Base-by-base conservation (phyloP, 805 yeast genomes). In the Myxozyma geophila region DNA sequence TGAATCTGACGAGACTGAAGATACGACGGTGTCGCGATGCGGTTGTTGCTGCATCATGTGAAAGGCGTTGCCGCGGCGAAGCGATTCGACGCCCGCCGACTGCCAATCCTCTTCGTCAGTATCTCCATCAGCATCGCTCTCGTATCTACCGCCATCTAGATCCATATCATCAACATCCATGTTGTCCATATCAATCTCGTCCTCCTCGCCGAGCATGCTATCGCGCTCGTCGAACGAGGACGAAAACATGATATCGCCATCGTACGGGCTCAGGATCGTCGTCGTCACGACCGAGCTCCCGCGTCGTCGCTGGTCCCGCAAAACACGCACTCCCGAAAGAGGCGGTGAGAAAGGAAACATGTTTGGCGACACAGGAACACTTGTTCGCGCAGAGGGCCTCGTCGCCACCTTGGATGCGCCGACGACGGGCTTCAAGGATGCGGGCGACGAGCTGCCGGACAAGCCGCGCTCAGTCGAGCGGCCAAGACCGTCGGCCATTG, bases 81-180 rank as follows among this genome's bases (percentile, higher is more conserved):
- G 78, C 49, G 84, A 79, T 44, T 83, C 87, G 0, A 97, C 92
- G 0, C 98, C 98, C 59, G 92, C 87, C 0, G 91, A 78, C 66
- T 87, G 89, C 99, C 99, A 93, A 76, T 93, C 98, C 76, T 93
- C 99, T 73, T 93, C 98, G 75, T 93, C 99, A 0, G 99, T 93
- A 72, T 90, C 96, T 50, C 86, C 52, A 33, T 58, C 60, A 40
- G 58, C 60, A 35, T 58, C 66, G 19, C 46, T 35, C n/a, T 60
- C 62, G 40, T 51, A 23, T 1, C 52, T 50, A 35, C 52, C 53
- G 40, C 56, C 61, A 43, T 60, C 67, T 39, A 60, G 52, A 23
- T 58, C 54, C 49, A 52, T 58, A 17, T 46, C 58, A 36, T 62
- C 66, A 7, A 53, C 49, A 28, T 59, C 63, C 41, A 50, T 63